A percentile compares a stretch with the other conserved stretches of the same genome.
phyloP scores from a whole-genome alignment of 768 basidiomycete species.

The Lactarius quietus region DNA sequence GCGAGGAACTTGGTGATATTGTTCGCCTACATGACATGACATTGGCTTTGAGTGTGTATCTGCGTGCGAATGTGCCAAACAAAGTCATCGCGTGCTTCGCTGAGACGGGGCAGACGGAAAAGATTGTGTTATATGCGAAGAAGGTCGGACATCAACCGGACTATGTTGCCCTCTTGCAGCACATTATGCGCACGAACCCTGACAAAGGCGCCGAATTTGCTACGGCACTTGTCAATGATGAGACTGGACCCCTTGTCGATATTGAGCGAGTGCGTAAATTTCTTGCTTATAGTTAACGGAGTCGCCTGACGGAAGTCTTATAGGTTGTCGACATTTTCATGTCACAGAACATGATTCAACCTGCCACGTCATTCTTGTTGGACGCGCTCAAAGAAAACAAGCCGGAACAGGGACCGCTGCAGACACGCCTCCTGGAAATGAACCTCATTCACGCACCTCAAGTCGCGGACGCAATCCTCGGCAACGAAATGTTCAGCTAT shows the following conservation, averaged over 20 bases:
- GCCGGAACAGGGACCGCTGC: constrained; percentile 92
- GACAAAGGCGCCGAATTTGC: constrained; percentile 99
- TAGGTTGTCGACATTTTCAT: constrained; percentile 98
- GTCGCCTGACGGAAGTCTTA: constrained; percentile 10
- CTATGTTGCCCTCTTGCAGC: constrained; percentile 88
- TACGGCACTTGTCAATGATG: constrained; percentile 90
- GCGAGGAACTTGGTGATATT: constrained; percentile 96
- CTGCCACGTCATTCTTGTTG: constrained; percentile 94
- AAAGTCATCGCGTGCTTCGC: constrained; percentile 99
- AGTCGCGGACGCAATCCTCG: constrained; percentile 97
- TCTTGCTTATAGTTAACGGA: not conserved
- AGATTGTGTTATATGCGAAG: constrained; percentile 96
- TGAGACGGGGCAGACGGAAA: constrained; percentile 97
- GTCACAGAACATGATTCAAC: constrained; percentile 99
- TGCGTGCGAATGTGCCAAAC: constrained; percentile 96
- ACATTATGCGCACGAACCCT: constrained; percentile 93
- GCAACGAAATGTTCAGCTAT: constrained; percentile 97
- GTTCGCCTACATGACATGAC: constrained; percentile 96
- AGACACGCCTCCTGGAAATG: constrained; percentile 97
- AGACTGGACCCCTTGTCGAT: constrained; percentile 87
- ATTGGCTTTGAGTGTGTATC: constrained; percentile 93
- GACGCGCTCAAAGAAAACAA: constrained; percentile 99
- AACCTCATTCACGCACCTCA: constrained; percentile 97
- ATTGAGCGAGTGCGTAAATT: constrained; percentile 68
- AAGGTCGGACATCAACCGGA: constrained; percentile 94